phyloP scores from a whole-genome alignment of 1,139 yeast species.

The Candida mesenterica region DNA sequence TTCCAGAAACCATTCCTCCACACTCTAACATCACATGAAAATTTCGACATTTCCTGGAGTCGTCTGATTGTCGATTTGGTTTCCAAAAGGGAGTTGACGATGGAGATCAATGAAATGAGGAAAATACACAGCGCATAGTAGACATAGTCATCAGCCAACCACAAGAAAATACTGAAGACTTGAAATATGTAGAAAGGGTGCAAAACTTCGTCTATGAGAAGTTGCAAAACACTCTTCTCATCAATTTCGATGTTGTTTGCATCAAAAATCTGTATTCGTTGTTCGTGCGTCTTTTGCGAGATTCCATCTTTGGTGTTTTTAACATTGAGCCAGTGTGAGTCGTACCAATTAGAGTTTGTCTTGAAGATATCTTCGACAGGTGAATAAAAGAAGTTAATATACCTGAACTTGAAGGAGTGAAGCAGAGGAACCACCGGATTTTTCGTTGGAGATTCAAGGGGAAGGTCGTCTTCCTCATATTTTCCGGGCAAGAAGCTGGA shows the following conservation, averaged over 20 bases:
- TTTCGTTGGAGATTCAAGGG: conserved; percentile 15
- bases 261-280: conserved; percentile 73
- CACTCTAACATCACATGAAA: conserved; percentile 79
- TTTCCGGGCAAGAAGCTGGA: conserved; percentile 58
- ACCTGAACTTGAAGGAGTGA: conserved; percentile 75
- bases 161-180: conserved; percentile 81
- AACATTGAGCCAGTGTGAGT: conserved; percentile 65
- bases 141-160: conserved; percentile 90
- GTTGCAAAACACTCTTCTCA: conserved; percentile 63
- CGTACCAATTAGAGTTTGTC: conserved; percentile 86
- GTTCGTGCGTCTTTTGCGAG: conserved; percentile 64
- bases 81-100: conserved; percentile 76
- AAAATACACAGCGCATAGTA: conserved; percentile 94
- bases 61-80: conserved; percentile 75
- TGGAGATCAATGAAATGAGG: conserved; percentile 76
- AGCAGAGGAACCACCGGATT: conserved; percentile 73
- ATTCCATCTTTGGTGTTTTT: conserved; percentile 66
- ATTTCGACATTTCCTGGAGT: conserved; percentile 69
- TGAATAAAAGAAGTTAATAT: conserved; percentile 75
- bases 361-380: conserved; percentile 85
- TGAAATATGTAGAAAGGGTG: conserved; percentile 96
- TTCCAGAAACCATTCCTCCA: conserved; percentile 95
- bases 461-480: conserved; percentile 18
- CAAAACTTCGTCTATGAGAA: conserved; percentile 80
- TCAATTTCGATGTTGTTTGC: conserved; percentile 70